phyloP scores from a whole-genome alignment of 352 stramenopile species.

The Pilasporangium apinafurcum region DNA sequence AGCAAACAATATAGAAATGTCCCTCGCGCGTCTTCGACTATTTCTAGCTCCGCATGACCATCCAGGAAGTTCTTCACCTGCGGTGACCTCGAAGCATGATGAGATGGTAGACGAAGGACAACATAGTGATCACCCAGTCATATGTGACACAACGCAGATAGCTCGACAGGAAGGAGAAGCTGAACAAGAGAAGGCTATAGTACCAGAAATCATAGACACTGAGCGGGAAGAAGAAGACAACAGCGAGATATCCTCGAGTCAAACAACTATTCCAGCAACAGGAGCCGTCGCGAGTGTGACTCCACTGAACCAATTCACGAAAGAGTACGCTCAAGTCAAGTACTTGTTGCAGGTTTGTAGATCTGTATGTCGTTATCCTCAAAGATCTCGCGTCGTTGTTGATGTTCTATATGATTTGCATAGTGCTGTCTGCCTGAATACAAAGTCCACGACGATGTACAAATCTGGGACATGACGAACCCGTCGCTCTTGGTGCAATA shows the following conservation, averaged over 20 bases:
- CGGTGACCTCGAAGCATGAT: neutral
- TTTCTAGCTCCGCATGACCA: slow-evolving; percentile 28
- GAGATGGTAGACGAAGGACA: too few species aligned
- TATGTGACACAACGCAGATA: too few species aligned
- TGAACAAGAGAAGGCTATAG: too few species aligned
- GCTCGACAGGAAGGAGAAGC: too few species aligned
- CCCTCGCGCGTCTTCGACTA: slow-evolving; percentile 20
- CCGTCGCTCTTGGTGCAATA: slow-evolving; percentile 49
- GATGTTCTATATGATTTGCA: neutral
- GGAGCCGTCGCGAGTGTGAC: slow-evolving; percentile 39
- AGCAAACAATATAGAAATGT: too few species aligned
- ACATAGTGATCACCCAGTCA: too few species aligned
- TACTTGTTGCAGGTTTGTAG: slow-evolving; percentile 38
- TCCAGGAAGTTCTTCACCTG: too few species aligned
- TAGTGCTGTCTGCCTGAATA: slow-evolving; percentile 51
- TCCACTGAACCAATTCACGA: slow-evolving; percentile 28
- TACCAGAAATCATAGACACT: too few species aligned
- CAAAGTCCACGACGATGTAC: slow-evolving; percentile 46
- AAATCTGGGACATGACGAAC: slow-evolving; percentile 73
- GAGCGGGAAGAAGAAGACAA: slow-evolving; percentile 1
- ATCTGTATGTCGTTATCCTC: too few species aligned
- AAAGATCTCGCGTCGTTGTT: neutral
- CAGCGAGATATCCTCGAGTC: slow-evolving; percentile 2
- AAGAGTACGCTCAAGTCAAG: slow-evolving; percentile 56
- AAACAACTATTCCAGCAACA: slow-evolving; percentile 20